A percentile compares a stretch with the other conserved stretches of the same genome.
These are phyloP conservation scores for Neurospora pannonica DNA, from an alignment of 495 filamentous ascomycete genomes.

Conservation along the genomic window DNA sequence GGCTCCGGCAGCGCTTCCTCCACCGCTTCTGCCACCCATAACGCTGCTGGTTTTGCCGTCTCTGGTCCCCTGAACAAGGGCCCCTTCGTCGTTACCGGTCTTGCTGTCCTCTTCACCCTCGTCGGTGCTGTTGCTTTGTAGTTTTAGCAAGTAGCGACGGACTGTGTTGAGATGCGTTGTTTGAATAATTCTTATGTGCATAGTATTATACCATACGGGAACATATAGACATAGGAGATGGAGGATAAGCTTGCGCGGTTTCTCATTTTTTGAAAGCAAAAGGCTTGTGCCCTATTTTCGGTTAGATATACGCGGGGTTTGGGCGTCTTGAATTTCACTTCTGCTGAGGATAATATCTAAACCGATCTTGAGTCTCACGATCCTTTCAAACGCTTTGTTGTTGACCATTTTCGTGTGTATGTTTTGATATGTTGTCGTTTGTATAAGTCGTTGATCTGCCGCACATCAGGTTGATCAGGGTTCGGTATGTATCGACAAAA, in stretches of 20 bases:
- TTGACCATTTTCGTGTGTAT: background rate
- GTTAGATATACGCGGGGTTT: too few relatives aligned
- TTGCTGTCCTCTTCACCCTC: slow-evolving; percentile 51
- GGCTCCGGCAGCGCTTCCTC: slow-evolving; percentile 48
- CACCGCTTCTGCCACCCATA: slow-evolving; percentile 18
- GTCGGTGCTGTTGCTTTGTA: slow-evolving; percentile 59
- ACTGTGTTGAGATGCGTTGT: background rate
- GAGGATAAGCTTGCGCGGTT: too few relatives aligned
- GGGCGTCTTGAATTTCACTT: background rate
- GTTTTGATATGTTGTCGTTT: background rate
- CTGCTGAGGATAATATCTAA: background rate
- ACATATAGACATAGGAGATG: background rate
- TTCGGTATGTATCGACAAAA: background rate
- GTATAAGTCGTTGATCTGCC: background rate
- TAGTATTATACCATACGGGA: background rate
- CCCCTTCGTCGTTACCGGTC: slow-evolving; percentile 44
- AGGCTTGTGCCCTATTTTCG: too few relatives aligned
- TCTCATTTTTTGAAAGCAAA: too few relatives aligned
- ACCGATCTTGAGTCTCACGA: background rate
- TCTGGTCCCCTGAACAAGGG: slow-evolving; percentile 39
- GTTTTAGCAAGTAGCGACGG: background rate
- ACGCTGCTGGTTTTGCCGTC: slow-evolving; percentile 31
- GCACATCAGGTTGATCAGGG: background rate
- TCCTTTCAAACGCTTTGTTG: background rate
- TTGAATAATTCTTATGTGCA: background rate